Percentiles rank a stretch among this genome's conserved stretches.
Evolutionary conservation across 306 rosid genomes (phyloP).

Genomic region (Cicer bijugum): DNA sequence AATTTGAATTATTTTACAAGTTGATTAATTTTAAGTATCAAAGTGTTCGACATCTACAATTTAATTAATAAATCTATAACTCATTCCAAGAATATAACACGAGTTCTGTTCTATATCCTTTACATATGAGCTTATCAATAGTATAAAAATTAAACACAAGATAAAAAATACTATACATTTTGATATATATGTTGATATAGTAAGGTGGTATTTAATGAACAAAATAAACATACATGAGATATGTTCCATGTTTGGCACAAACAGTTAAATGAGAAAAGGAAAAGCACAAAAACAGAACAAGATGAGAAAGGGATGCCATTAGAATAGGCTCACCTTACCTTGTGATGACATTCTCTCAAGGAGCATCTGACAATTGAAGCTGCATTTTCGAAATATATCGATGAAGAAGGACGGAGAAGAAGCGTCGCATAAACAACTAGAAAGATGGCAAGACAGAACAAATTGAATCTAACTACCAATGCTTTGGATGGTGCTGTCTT

Average conservation of each 20-base stretch:
- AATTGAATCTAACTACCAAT: conserved; percentile 67
- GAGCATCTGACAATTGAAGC: conserved; percentile 79
- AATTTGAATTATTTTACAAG: background rate
- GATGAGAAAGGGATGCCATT: conserved; percentile 22
- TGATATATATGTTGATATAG: too few relatives aligned
- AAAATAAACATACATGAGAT: background rate
- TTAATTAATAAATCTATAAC: too few relatives aligned
- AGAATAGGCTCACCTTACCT: conserved; percentile 91
- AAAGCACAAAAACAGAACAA: background rate
- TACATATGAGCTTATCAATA: too few relatives aligned
- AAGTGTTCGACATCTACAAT: too few relatives aligned
- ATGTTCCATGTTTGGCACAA: background rate
- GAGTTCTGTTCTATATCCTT: too few relatives aligned
- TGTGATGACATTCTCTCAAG: conserved; percentile 75
- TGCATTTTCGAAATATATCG: conserved; percentile 69
- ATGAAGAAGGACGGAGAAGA: conserved; percentile 81
- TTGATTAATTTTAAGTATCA: too few relatives aligned
- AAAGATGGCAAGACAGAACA: conserved; percentile 69
- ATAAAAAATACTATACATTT: background rate
- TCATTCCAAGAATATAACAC: too few relatives aligned
- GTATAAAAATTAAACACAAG: background rate
- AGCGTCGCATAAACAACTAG: conserved; percentile 61
- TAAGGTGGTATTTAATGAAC: background rate
- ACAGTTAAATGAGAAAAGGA: background rate
- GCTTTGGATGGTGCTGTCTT: conserved; percentile 76